Conservation (phyloP, 2,329 filamentous ascomycete species). For the Whalleya microplaca region DNA sequence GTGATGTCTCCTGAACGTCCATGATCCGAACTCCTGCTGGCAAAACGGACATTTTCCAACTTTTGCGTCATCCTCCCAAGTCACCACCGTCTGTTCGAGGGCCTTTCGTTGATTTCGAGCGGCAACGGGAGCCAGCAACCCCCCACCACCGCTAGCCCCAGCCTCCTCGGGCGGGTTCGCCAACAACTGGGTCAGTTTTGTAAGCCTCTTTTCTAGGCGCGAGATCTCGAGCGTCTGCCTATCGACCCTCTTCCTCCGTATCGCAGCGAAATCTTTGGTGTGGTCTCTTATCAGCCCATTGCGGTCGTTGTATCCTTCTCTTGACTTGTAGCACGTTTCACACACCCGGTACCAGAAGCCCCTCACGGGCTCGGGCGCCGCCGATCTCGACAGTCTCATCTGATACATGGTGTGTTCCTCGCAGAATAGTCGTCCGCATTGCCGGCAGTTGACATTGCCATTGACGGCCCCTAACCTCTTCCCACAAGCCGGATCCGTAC, state of each 20-base stretch:
- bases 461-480: constrained; percentile 78
- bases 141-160: constrained; percentile 48
- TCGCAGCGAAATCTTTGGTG: constrained; percentile 68
- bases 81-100: constrained; percentile 89
- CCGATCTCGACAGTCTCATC: constrained; percentile 92
- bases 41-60: constrained; percentile 89
- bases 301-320: constrained; percentile 93
- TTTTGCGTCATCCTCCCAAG: constrained; percentile 88
- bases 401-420: constrained; percentile 99
- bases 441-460: constrained; percentile 88
- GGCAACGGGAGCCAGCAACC: constrained; percentile 63
- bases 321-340: constrained; percentile 98
- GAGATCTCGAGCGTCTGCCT: constrained; percentile 86
- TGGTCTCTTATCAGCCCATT: constrained; percentile 73
- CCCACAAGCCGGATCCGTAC: constrained; percentile 85
- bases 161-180: constrained; percentile 72
- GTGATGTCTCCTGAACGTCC: constrained; percentile 91
- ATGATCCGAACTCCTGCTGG: constrained; percentile 91
- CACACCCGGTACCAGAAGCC: constrained; percentile 95
- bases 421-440: constrained; percentile 92
- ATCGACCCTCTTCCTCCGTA: constrained; percentile 79
- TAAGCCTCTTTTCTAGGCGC: constrained; percentile 86
- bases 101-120: constrained; percentile 73
- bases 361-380: constrained; percentile 84
- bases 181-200: constrained; percentile 83